A percentile compares a stretch with the other conserved stretches of the same genome.
Evolutionary conservation across 2,329 filamentous ascomycete species (phyloP).

Genomic region (Botryotinia convoluta): DNA sequence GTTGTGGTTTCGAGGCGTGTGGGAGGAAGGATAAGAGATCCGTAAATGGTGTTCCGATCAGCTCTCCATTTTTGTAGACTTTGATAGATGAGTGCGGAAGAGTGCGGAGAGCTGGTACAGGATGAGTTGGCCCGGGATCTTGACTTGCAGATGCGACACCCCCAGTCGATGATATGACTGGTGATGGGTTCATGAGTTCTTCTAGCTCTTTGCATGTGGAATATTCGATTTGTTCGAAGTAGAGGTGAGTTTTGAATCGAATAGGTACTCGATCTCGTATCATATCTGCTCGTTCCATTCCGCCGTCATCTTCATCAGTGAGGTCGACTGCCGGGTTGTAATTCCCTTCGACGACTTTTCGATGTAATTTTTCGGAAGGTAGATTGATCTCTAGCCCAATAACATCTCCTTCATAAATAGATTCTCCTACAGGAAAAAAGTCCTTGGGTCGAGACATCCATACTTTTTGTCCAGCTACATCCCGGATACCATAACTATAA

Average conservation of each 20-base stretch:
- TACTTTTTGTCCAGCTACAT: slow-evolving; percentile 86
- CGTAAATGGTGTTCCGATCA: slow-evolving; percentile 84
- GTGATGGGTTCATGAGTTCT: slow-evolving; percentile 71
- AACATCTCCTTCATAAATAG: slow-evolving; percentile 85
- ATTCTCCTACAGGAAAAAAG: slow-evolving; percentile 75
- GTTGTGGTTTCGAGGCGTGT: slow-evolving; percentile 74
- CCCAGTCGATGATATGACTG: slow-evolving; percentile 44
- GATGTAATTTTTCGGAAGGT: slow-evolving; percentile 79
- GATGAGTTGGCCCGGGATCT: slow-evolving; percentile 68
- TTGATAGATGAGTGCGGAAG: slow-evolving; percentile 83
- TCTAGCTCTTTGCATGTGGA: slow-evolving; percentile 85
- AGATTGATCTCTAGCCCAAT: slow-evolving; percentile 91
- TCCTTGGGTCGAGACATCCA: slow-evolving; percentile 92
- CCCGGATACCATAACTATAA: slow-evolving; percentile 91
- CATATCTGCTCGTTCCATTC: slow-evolving; percentile 68
- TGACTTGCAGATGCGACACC: slow-evolving; percentile 43
- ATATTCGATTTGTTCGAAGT: slow-evolving; percentile 91
- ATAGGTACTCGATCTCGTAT: slow-evolving; percentile 95
- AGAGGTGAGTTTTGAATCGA: slow-evolving; percentile 87
- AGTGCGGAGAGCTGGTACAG: slow-evolving; percentile 73
- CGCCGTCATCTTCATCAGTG: slow-evolving; percentile 48
- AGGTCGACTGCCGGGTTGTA: slow-evolving; percentile 84
- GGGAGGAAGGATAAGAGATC: slow-evolving; percentile 88
- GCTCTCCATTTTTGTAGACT: slow-evolving; percentile 87
- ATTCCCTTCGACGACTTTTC: slow-evolving; percentile 80